A percentile compares a stretch with the other conserved stretches of the same genome.
These are phyloP conservation scores for Hondaea fermentalgiana DNA, from an alignment of 108 stramenopile genomes.

Conservation along the genomic window DNA sequence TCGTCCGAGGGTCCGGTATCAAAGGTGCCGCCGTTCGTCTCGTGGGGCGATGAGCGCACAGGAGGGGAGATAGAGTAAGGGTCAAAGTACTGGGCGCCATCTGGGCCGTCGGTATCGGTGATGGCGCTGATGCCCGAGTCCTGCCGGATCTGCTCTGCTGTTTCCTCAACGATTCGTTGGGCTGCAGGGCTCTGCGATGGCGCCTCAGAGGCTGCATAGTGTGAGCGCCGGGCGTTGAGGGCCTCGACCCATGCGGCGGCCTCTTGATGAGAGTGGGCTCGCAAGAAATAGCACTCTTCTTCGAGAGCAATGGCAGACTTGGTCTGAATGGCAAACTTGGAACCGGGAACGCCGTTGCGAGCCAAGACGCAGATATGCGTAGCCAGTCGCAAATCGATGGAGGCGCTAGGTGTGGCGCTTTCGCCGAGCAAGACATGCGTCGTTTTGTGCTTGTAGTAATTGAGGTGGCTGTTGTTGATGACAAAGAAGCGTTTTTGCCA, in stretches of 20 bases:
- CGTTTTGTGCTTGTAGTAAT: background rate
- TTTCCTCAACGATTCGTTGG: background rate
- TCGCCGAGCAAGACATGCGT: background rate
- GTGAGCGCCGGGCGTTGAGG: background rate
- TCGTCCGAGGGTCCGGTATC: background rate
- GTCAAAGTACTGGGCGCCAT: background rate
- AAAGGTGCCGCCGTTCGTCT: background rate
- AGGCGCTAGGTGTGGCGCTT: background rate
- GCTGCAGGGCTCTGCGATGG: background rate
- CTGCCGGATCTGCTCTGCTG: background rate
- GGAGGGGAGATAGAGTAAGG: background rate
- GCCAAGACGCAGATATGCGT: background rate
- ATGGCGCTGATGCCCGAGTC: background rate
- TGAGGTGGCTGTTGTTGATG: background rate
- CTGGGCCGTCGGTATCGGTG: background rate
- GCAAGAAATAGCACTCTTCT: constrained; percentile 9
- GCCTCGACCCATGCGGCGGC: background rate
- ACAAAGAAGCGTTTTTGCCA: constrained; percentile 14
- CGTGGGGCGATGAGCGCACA: background rate
- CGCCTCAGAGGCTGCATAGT: background rate
- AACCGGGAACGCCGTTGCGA: background rate
- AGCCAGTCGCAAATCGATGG: background rate
- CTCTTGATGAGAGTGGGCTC: background rate
- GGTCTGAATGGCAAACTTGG: background rate
- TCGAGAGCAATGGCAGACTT: background rate